These are phyloP conservation scores for Cyathus striatus DNA, from an alignment of 768 basidiomycete genomes.

Conservation along the genomic window DNA sequence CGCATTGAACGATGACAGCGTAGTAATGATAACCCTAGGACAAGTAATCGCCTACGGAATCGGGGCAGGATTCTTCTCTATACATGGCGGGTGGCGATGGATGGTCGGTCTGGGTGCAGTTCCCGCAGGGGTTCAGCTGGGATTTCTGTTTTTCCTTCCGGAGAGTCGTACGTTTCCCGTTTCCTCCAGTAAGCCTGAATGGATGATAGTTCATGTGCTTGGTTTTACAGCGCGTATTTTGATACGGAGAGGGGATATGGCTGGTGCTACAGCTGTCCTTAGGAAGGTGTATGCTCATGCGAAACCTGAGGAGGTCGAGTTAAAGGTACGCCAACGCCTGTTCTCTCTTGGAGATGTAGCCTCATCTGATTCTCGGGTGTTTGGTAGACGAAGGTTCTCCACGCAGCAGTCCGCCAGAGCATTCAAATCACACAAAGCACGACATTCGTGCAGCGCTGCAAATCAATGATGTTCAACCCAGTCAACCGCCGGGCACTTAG, in stretches of 20 bases:
- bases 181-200: no score
- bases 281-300: constrained; percentile 67
- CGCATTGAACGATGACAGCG: constrained; percentile 23
- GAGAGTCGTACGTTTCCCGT: constrained; percentile 62
- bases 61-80: constrained; percentile 58
- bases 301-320: constrained; percentile 55
- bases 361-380: no score
- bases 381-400: constrained; percentile 58
- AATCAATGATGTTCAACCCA: constrained; percentile 49
- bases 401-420: constrained; percentile 54
- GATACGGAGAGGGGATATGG: constrained; percentile 47
- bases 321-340: constrained; percentile 41
- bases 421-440: constrained; percentile 58
- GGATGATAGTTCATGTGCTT: no score
- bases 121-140: constrained; percentile 60
- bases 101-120: constrained; percentile 77
- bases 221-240: constrained; percentile 46
- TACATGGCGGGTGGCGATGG: constrained; percentile 71
- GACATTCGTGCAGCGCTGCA: constrained; percentile 50
- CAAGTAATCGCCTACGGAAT: constrained; percentile 79
- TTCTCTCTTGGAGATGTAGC: not conserved
- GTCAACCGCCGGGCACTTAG: constrained; percentile 68
- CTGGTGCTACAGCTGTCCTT: constrained; percentile 49
- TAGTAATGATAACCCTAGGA: constrained; percentile 76
- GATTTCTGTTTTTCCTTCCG: constrained; percentile 60